Evolutionary conservation across 495 filamentous ascomycete genomes (phyloP), one percentile per base, ranked within the genome.

Genomic region (Penicillium paxilli): DNA sequence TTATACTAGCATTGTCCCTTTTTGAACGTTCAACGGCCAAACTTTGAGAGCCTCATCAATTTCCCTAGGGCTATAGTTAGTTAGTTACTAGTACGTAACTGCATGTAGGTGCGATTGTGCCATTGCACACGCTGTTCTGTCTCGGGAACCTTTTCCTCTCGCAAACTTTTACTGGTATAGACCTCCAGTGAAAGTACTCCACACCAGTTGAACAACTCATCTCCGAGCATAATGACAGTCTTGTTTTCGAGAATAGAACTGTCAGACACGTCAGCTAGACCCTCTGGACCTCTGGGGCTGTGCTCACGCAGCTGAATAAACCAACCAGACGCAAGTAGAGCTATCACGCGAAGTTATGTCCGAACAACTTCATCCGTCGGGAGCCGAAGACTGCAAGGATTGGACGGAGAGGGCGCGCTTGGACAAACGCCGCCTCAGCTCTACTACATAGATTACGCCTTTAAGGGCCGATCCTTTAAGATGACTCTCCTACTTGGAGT

Each of bases 231-330:
- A n/a, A 38, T 38, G 16, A 17, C 16, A 5, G 26, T 28, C 5
- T 5, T 16, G 12, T 6, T 16, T 38, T 26, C 44, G 2, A 28
- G 23, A 28, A 33, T 42, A 23, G 7, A 45, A 16, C 49, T 57
- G 41, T 58, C 51, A 49, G 47, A 59, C 56, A 60, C 51, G 59
- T 65, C 63, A 65, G 53, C 56, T 20, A 19, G 23, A 16, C 26
- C 23, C 45, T 21, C n/a, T n/a, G n/a, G 19, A 28, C 33, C 24
- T 30, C 19, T 2, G 26, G 26, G 58, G 42, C 32, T 52, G 26
- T 40, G 35, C 30, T 8, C 16, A n/a, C 49, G 22, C 12, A 47
- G 42, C 28, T 42, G 12, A 52, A 46, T 24, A 25, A 41, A 12
- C 40, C 49, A 52, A 52, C 49, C 38, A 41, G 16, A 23, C 10